phyloP scores from a whole-genome alignment of 129 eudicot species.

The Flaveria robusta region DNA sequence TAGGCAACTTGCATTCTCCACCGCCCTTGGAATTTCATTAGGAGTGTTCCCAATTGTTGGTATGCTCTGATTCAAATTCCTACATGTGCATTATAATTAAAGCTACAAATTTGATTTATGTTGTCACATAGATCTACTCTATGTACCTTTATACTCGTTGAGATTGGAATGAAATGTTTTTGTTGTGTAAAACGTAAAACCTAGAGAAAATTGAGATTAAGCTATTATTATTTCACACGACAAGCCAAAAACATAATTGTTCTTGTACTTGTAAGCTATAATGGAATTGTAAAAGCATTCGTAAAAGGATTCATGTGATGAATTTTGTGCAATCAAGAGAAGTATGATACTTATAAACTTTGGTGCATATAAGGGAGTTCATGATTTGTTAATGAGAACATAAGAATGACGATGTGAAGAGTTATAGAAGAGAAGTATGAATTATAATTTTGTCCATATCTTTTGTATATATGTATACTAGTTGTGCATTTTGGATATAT shows the following conservation, averaged over 20 bases:
- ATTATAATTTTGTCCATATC: too few relatives aligned
- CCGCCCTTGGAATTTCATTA: slow-evolving; percentile 75
- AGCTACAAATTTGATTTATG: not conserved
- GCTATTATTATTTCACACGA: not conserved
- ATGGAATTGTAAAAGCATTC: not conserved
- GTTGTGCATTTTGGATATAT: too few relatives aligned
- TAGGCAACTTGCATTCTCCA: slow-evolving; percentile 83
- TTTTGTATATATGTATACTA: too few relatives aligned
- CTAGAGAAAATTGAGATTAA: not conserved
- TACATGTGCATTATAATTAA: not conserved
- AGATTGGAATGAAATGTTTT: not conserved
- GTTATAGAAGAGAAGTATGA: not conserved
- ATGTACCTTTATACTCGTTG: not conserved
- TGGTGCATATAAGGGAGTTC: not conserved
- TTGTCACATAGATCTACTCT: slow-evolving; percentile 8
- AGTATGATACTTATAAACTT: not conserved
- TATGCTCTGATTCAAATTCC: slow-evolving; percentile 32
- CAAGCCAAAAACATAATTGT: not conserved
- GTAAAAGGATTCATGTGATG: not conserved
- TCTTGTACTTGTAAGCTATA: not conserved
- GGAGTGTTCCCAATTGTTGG: slow-evolving; percentile 93
- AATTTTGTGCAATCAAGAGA: not conserved
- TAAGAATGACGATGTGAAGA: not conserved
- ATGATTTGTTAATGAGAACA: not conserved
- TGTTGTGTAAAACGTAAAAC: not conserved